A percentile compares a stretch with the other conserved stretches of the same genome.
Evolutionary conservation across 129 eudicot genomes (phyloP).

Genomic region (Flaveria sonorensis): DNA sequence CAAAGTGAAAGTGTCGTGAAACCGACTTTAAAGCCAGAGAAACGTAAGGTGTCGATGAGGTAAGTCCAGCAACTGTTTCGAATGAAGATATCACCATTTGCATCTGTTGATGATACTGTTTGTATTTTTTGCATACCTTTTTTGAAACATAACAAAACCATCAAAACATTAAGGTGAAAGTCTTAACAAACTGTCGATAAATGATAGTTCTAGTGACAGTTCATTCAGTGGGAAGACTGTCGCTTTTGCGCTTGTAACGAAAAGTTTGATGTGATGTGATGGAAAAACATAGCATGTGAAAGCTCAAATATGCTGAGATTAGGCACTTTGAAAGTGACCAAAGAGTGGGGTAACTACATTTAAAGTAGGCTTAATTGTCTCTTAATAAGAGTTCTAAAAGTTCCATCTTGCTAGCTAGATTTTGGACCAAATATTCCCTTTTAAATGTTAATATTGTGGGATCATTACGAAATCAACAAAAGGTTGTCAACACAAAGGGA

Average conservation of each 20-base stretch:
- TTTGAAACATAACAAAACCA: conserved; percentile 17
- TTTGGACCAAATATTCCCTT: conserved; percentile 7
- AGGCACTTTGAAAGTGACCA: conserved; percentile 31
- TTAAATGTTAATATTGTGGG: neutral
- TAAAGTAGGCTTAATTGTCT: conserved; percentile 30
- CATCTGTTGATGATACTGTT: conserved; percentile 83
- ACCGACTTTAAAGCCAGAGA: conserved; percentile 63
- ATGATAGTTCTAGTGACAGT: neutral
- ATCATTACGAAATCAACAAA: neutral
- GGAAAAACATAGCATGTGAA: conserved; percentile 43
- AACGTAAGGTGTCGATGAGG: conserved; percentile 70
- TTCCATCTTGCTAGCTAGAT: conserved; percentile 9
- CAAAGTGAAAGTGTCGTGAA: conserved; percentile 62
- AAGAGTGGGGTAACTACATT: conserved; percentile 47
- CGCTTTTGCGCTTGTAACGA: conserved; percentile 22
- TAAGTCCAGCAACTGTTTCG: conserved; percentile 79
- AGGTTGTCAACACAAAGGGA: too few species aligned
- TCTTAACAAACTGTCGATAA: neutral
- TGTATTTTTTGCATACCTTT: conserved; percentile 81
- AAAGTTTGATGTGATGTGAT: conserved; percentile 34
- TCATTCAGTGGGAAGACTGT: neutral
- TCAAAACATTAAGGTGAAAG: conserved; percentile 3
- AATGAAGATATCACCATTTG: conserved; percentile 78
- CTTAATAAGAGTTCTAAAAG: neutral
- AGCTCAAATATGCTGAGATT: conserved; percentile 39